Base-by-base conservation (phyloP, 306 rosid genomes). In the Fragaria iinumae region DNA sequence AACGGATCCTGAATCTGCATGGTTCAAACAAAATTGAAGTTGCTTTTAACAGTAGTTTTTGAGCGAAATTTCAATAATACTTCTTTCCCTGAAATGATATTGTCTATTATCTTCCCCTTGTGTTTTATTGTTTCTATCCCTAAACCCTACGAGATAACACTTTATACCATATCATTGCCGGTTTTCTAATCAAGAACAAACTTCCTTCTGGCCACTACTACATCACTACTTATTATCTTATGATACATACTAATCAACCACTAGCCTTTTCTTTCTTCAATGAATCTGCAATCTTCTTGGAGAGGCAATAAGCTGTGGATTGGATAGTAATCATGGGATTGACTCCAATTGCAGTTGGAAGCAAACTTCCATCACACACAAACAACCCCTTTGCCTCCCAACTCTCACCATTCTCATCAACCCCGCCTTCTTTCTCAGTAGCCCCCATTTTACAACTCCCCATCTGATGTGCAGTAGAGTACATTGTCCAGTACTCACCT, bases 271-370 rank as follows among this genome's bases (percentile, higher is more conserved):
- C 39, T 27, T 56, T 82, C 50, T 78, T 72, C 73, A 95, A 74
- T 74, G 90, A 86, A 32, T 88, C 85, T 2, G 88, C 97, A 76
- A 95, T 92, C 82, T 79, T 90, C 50, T 63, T 89, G 67, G 97
- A 81, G 82, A 95, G 84, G 73, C 97, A 95, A 70, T 90, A 95
- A 27, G 97, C 89, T 6, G 96, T 95, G 78, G 99, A 82, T 83
- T 92, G 79, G 23, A 95, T 92, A 49, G 99, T 92, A 68, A 95
- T 63, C 99, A 95, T 95, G n/a, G 99, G 99, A 68, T 95, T 95
- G 55, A 92, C 93, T 25, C 99, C 99, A 86, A 89, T 16, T 27
- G 97, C 99, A 65, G 77, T 84, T 1, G 97, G 99, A 11, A 95
- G 85, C 82, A 95, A 82, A 47, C 99, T 95, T 44, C 88, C 97